Evolutionary conservation across 2,329 filamentous ascomycete genomes (phyloP), one percentile per base, ranked within the genome.

Genomic region (Aspergillus pseudotamarii): DNA sequence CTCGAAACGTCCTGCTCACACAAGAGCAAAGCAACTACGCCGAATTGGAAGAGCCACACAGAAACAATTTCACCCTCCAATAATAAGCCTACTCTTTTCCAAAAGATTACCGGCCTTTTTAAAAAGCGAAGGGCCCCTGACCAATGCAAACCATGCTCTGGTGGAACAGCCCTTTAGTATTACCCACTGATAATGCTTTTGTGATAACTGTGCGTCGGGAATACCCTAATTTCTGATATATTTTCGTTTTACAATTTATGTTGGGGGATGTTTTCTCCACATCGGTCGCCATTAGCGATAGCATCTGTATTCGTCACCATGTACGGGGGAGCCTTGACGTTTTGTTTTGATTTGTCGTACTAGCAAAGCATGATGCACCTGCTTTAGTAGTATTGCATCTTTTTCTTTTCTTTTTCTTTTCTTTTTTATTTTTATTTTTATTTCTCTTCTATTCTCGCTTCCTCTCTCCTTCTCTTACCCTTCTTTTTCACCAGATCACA

Each of bases 1-100:
- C 9, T 62, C 9, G 58, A 65, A 32, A 55, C 59, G 9, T 60
- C 61, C 6, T 65, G 61, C 59, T 58, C 61, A 4, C 26, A 59
- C 1, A 56, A 46, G 32, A 65, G 53, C 45, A 57, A 57, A 34
- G 32, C 50, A 14, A 57, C 41, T 4, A 10, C 51, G 4, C 30
- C 19, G 5, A 51, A 60, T 26, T 54, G 55, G 53, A 57, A 41
- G 12, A 38, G 43, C 26, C 57, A 41, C 16, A 21, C 56, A 1
- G 55, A 61, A 16, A 21, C n/a, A 16, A 10, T 34, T 28, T 19
- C 58, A 16, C 19, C 46, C 34, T 19, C 26, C 38, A 34, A 50
- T 16, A 21, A 41, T 16, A 34, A 41, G 16, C 28, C 43, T n/a
- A 57, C 32, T 1, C 34, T 64, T 16, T 62, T 62, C 14, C 57